Conservation (phyloP, 1,139 yeast genomes). For the Meyerozyma athensensis region DNA sequence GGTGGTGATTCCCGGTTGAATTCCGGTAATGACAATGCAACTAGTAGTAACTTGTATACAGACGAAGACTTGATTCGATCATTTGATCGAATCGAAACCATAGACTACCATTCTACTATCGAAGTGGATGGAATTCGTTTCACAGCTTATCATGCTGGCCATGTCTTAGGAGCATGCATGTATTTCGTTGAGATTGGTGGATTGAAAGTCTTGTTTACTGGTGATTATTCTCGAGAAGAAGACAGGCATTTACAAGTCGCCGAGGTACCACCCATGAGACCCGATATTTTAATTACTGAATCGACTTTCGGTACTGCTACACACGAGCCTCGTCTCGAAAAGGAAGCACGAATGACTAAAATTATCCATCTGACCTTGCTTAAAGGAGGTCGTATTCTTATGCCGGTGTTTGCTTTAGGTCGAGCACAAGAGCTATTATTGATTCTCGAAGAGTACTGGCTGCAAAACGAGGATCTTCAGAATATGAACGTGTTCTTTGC, state of each 20-base stretch:
- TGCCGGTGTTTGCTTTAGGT: conserved; percentile 96
- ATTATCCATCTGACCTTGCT: conserved; percentile 78
- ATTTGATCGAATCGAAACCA: conserved; percentile 85
- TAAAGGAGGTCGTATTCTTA: conserved; percentile 86
- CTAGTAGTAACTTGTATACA: conserved; percentile 61
- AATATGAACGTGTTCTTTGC: conserved; percentile 84
- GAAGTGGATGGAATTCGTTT: conserved; percentile 92
- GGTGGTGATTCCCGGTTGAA: conserved; percentile 23
- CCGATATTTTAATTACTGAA: conserved; percentile 89
- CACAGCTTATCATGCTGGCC: conserved; percentile 99
- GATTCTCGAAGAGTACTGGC: conserved; percentile 94
- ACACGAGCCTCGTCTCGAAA: conserved; percentile 83
- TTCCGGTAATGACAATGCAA: conserved; percentile 20
- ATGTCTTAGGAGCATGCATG: conserved; percentile 98
- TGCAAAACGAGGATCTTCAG: conserved; percentile 75
- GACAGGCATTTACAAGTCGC: conserved; percentile 95
- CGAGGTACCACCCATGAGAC: conserved; percentile 84
- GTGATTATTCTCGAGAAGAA: conserved; percentile 93
- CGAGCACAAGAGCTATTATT: conserved; percentile 90
- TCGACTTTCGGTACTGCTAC: conserved; percentile 98
- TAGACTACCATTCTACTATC: conserved; percentile 92
- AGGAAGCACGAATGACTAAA: conserved; percentile 76
- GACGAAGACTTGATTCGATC: conserved; percentile 88
- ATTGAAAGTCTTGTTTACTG: conserved; percentile 81
- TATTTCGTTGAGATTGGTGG: conserved; percentile 94